These are phyloP conservation scores for Aspergillus bridgeri DNA, from an alignment of 495 filamentous ascomycete genomes.

Conservation along the genomic window DNA sequence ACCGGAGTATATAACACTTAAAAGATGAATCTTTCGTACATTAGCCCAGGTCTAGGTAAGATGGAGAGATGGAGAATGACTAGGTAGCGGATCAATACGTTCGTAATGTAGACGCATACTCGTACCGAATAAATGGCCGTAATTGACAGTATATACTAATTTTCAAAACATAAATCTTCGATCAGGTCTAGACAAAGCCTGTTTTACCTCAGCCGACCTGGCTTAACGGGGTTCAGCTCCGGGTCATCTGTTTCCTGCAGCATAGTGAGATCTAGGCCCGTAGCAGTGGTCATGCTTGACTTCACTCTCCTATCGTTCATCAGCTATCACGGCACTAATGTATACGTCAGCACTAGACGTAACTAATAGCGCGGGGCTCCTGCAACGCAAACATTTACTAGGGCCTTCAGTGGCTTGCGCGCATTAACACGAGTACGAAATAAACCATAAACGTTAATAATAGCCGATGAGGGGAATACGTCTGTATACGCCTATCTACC, in stretches of 20 bases:
- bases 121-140: no score
- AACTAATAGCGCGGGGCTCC: background rate
- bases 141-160: no score
- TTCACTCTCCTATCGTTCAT: slow-evolving; percentile 1
- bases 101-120: no score
- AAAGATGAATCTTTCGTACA: no score
- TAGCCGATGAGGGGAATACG: background rate
- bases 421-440: background rate
- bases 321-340: background rate
- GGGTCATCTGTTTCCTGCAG: background rate
- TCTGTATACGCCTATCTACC: no score
- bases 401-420: background rate
- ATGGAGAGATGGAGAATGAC: no score
- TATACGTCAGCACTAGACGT: background rate
- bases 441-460: background rate
- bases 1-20: no score
- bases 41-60: no score
- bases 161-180: no score
- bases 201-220: no score
- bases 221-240: background rate
- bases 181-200: no score
- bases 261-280: background rate
- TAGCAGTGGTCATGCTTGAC: background rate
- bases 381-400: background rate
- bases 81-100: no score